A percentile compares a stretch with the other conserved stretches of the same genome.
Evolutionary conservation across 1,284 basidiomycete genomes (phyloP).

Genomic region (Trichosporon sp.): DNA sequence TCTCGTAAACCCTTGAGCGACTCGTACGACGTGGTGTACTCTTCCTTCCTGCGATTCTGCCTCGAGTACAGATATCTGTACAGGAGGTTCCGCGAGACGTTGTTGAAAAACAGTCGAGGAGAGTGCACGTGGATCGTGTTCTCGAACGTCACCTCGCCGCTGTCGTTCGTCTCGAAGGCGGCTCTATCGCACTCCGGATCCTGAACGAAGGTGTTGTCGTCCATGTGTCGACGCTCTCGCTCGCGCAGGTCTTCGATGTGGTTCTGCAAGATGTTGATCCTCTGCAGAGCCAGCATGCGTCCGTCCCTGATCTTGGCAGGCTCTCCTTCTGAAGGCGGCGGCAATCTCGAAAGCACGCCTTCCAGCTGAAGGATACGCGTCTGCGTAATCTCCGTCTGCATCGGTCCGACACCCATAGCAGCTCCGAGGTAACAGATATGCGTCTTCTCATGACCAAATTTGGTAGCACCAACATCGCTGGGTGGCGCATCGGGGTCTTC

Average conservation of each 20-base stretch:
- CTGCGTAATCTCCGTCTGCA: constrained; percentile 64
- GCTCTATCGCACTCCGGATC: background rate
- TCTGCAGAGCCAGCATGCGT: constrained; percentile 3
- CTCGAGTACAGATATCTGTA: constrained; percentile 87
- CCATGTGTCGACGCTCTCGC: constrained; percentile 29
- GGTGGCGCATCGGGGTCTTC: background rate
- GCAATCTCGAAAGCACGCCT: constrained; percentile 8
- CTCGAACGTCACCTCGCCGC: constrained; percentile 52
- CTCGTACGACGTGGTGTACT: constrained; percentile 84
- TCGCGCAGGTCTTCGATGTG: constrained; percentile 27
- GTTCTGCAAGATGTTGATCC: constrained; percentile 27
- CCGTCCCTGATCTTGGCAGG: constrained; percentile 13
- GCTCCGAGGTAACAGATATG: constrained; percentile 79
- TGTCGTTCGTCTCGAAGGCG: background rate
- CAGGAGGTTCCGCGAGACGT: constrained; percentile 71
- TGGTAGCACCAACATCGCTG: constrained; percentile 53
- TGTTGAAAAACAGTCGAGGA: constrained; percentile 76
- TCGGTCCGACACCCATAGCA: constrained; percentile 57
- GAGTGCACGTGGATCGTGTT: constrained; percentile 88
- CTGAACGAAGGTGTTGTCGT: constrained; percentile 30
- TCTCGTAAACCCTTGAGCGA: constrained; percentile 48
- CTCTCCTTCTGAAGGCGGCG: background rate
- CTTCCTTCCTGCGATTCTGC: constrained; percentile 63
- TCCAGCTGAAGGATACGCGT: constrained; percentile 50
- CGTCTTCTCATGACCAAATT: constrained; percentile 82